Conservation (phyloP, 768 basidiomycete genomes). For the Amanita pallidorosea region DNA sequence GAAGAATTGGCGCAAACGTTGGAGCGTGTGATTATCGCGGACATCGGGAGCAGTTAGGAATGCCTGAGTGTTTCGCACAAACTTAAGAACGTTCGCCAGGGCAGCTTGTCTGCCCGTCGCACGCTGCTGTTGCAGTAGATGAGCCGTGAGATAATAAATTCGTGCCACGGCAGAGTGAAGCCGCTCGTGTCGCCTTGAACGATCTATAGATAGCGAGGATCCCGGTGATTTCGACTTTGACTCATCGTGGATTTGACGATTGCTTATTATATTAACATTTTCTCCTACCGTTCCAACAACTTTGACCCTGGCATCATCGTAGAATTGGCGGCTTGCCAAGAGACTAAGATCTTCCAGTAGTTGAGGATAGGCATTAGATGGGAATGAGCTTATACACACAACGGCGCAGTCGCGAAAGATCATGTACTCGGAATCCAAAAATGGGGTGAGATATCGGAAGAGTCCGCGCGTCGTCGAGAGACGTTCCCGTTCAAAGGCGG, state of each 20-base stretch:
- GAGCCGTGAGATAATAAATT: constrained; percentile 81
- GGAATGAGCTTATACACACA: constrained; percentile 81
- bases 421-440: constrained; percentile 78
- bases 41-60: constrained; percentile 66
- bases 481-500: constrained; percentile 71
- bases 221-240: constrained; percentile 31
- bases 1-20: constrained; percentile 81
- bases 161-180: constrained; percentile 81
- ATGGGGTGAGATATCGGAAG: constrained; percentile 78
- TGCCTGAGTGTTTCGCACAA: constrained; percentile 71
- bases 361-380: constrained; percentile 63
- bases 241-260: constrained; percentile 62
- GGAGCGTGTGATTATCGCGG: constrained; percentile 66
- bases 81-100: constrained; percentile 73
- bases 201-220: constrained; percentile 32
- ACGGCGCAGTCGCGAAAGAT: constrained; percentile 82
- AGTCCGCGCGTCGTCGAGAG: constrained; percentile 74
- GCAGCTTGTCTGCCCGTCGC: constrained; percentile 62
- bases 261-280: constrained; percentile 18
- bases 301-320: constrained; percentile 58
- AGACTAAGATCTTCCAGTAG: constrained; percentile 77
- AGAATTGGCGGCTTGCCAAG: constrained; percentile 73
- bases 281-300: constrained; percentile 23
- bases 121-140: constrained; percentile 59
- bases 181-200: constrained; percentile 64